Evolutionary conservation across 73 alveolate species (phyloP).

Genomic region (Paramecium octaurelia): DNA sequence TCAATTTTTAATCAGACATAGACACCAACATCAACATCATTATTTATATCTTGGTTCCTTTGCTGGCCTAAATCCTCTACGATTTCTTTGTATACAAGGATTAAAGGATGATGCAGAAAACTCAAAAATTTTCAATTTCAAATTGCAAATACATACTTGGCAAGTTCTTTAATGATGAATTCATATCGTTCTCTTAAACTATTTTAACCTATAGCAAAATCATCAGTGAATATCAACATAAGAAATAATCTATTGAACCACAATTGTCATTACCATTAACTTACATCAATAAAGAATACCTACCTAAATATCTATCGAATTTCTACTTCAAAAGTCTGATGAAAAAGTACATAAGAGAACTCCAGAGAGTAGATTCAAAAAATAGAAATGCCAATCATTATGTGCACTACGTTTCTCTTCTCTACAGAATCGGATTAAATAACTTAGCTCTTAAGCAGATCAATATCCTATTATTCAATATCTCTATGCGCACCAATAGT

Average conservation of each 20-base stretch:
- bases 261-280: neutral
- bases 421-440: neutral
- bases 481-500: neutral
- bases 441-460: neutral
- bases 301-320: neutral
- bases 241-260: neutral
- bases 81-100: neutral
- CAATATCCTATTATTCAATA: neutral
- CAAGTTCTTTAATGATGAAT: neutral
- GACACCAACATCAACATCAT: neutral
- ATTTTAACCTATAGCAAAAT: neutral
- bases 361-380: neutral
- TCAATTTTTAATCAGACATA: neutral
- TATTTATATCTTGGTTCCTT: neutral
- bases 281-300: neutral
- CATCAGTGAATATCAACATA: neutral
- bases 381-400: neutral
- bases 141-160: neutral
- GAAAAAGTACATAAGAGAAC: neutral
- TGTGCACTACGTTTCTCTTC: neutral
- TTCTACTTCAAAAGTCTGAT: neutral
- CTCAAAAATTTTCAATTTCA: neutral
- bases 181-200: neutral
- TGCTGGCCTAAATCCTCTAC: neutral
- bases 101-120: neutral